A percentile compares a stretch with the other conserved stretches of the same genome.
These are phyloP conservation scores for Aspergillus bertholletiae DNA, from an alignment of 495 filamentous ascomycete species.

Conservation along the genomic window DNA sequence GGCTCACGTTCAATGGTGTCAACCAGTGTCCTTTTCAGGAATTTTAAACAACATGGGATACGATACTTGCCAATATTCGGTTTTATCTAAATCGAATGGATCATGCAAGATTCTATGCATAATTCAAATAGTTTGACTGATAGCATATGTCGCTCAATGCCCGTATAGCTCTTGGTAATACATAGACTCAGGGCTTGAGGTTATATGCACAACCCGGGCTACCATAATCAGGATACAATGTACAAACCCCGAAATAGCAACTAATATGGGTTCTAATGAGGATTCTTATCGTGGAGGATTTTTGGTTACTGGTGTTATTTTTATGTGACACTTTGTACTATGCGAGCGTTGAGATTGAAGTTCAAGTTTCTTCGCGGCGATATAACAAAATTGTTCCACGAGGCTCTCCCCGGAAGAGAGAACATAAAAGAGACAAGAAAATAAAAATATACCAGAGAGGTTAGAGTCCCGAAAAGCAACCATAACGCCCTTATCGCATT, in stretches of 20 bases:
- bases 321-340: not conserved
- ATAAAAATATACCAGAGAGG: no score
- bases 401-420: not conserved
- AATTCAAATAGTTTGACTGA: conserved; percentile 11
- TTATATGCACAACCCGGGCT: not conserved
- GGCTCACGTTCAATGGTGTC: conserved; percentile 2
- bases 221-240: no score
- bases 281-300: not conserved
- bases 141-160: conserved; percentile 6
- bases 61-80: conserved; percentile 2
- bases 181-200: not conserved
- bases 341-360: not conserved
- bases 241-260: no score
- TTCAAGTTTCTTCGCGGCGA: not conserved
- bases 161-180: not conserved
- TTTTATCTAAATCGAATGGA: not conserved
- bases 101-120: conserved; percentile 13
- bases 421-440: conserved; percentile 2
- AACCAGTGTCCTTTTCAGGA: not conserved
- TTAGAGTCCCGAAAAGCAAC: no score
- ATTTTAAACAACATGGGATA: no score
- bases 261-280: no score
- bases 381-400: conserved; percentile 8
- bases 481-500: not conserved
- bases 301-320: not conserved